phyloP scores from a whole-genome alignment of 1,139 yeast species.

The Kurtzmaniella quercitrusa region DNA sequence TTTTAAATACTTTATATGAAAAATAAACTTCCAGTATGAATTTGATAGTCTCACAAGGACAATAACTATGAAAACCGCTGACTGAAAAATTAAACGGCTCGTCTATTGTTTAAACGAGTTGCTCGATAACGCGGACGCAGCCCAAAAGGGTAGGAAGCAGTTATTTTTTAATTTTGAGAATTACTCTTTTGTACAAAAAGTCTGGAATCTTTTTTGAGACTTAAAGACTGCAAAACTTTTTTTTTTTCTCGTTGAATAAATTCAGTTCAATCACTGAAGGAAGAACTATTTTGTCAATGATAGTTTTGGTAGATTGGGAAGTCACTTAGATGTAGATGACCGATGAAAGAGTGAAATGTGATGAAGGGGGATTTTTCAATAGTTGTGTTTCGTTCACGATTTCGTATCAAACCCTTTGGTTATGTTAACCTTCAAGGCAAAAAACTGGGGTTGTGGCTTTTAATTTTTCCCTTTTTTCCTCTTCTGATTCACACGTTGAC shows the following conservation, averaged over 20 bases:
- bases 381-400: no score
- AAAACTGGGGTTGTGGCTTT: neutral
- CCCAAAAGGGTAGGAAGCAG: neutral
- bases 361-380: no score
- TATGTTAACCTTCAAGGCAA: neutral
- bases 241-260: neutral
- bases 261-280: neutral
- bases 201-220: neutral
- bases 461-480: neutral
- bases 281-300: neutral
- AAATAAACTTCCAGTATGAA: neutral
- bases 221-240: neutral
- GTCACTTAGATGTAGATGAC: no score
- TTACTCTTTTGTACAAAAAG: neutral
- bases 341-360: no score
- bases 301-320: no score
- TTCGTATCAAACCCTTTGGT: no score
- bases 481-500: neutral
- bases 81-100: slow-evolving; percentile 1
- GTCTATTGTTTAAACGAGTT: slow-evolving; percentile 1
- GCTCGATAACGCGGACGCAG: neutral
- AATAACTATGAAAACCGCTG: neutral
- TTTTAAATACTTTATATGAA: neutral
- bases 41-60: neutral
- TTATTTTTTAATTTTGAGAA: neutral